A percentile compares a stretch with the other conserved stretches of the same genome.
These are phyloP conservation scores for Selaginella moellendorffii DNA, from an alignment of 75 land plant genomes.

Conservation along the genomic window DNA sequence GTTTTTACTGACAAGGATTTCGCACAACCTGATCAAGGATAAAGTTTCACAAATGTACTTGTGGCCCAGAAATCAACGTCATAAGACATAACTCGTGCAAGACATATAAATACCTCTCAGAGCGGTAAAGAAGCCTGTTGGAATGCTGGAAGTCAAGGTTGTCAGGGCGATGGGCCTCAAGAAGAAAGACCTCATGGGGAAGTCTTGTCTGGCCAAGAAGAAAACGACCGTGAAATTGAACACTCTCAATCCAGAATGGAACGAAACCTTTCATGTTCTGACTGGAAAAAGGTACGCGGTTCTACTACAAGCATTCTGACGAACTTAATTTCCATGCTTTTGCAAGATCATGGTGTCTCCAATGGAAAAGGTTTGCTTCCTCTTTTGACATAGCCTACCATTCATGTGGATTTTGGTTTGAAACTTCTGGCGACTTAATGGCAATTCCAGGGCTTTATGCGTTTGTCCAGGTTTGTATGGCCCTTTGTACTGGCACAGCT, in stretches of 20 bases:
- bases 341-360: no score
- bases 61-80: constrained; percentile 75
- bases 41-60: constrained; percentile 54
- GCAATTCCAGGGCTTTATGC: no score
- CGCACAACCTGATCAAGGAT: constrained; percentile 45
- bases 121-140: constrained; percentile 56
- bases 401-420: no score
- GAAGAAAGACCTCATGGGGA: constrained; percentile 74
- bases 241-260: constrained; percentile 84
- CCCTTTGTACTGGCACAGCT: no score
- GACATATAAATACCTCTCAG: no score
- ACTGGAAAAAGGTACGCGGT: constrained; percentile 63
- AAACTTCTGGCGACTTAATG: no score
- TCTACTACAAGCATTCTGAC: background rate
- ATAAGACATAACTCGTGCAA: no score
- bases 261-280: constrained; percentile 62
- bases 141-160: constrained; percentile 63
- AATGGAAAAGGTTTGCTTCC: no score
- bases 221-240: constrained; percentile 52
- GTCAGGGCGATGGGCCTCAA: constrained; percentile 43
- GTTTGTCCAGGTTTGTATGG: no score
- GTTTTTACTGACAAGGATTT: background rate
- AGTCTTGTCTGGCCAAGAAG: constrained; percentile 67
- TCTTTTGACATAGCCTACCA: no score
- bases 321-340: no score